Base-by-base conservation (phyloP, 495 filamentous ascomycete genomes). In the Aspergillus saccharolyticus region DNA sequence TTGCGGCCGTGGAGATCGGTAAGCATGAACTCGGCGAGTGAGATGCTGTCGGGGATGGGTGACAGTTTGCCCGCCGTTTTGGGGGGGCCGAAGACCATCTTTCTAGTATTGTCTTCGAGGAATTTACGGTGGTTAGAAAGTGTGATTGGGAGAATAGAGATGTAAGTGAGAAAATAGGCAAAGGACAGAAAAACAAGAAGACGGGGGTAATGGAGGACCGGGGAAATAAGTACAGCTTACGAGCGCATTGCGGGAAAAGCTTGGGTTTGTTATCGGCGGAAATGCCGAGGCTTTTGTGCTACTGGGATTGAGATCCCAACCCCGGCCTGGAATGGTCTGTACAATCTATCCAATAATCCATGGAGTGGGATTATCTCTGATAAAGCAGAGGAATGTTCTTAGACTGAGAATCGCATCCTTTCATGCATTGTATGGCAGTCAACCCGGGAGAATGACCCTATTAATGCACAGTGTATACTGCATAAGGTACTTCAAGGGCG, bases 51-150 rank as follows among this genome's bases (percentile, higher is more conserved):
- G 5, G 89, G 89, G 3, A 86, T 78, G 30, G 85, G 81, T 0
- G 84, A 83, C 48, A 96, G 77, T 63, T 83, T 70, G 28, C 87
- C 88, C 15, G 84, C 82, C 80, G 82, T 87, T 64, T 81, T 71
- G 20, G 89, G 85, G 51, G 89, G 79, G 56, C 78, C 76, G 75
- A 96, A 95, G 16, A 92, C 88, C 91, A 96, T 96, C 24, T 61
- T 81, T 59, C 5, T 28, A 15, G 16, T 17, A 4, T 16, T 22
- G 14, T 3, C n/a, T 18, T 30, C 4, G 21, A 10, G 47, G 21
- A 16, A n/a, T 49, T 17, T 9, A 9, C 25, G n/a, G 19, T 25
- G n/a, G 22, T 30, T 15, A 21, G 2, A 25, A 50, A 15, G 22
- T 8, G 20, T 10, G 46, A 25, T 12, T 24, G 9, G 15, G 19